Percentiles rank a stretch among this genome's conserved stretches.
phyloP scores from a whole-genome alignment of 164 flowering plant species.

The Akebia trifoliata region DNA sequence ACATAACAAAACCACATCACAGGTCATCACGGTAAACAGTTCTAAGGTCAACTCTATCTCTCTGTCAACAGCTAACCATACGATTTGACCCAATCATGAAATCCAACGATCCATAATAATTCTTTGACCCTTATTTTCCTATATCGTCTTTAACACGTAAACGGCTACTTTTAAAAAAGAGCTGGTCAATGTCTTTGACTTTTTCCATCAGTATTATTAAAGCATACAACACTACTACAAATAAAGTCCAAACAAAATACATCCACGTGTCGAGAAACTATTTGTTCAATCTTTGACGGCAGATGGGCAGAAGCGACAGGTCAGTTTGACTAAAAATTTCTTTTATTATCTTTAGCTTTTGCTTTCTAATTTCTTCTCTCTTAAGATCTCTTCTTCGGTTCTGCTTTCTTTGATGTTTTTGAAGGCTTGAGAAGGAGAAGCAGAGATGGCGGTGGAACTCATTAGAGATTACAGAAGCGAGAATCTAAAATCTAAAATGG shows the following conservation, averaged over 20 bases:
- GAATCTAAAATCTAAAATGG: slow-evolving; percentile 21
- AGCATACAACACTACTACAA: neutral
- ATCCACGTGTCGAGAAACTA: slow-evolving; percentile 3
- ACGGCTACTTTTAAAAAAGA: too few relatives aligned
- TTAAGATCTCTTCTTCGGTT: slow-evolving; percentile 1
- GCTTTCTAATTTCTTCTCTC: slow-evolving; percentile 1
- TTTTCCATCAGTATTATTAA: slow-evolving; percentile 2
- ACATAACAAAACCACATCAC: neutral
- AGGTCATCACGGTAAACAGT: too few relatives aligned
- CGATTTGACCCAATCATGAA: too few relatives aligned
- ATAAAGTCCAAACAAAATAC: neutral
- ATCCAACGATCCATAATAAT: too few relatives aligned
- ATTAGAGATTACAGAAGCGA: slow-evolving; percentile 35
- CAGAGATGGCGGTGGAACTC: slow-evolving; percentile 71
- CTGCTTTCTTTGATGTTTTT: slow-evolving; percentile 2
- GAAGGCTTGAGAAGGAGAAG: neutral
- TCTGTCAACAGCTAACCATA: too few relatives aligned
- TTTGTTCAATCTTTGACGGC: slow-evolving; percentile 12
- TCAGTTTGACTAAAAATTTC: slow-evolving; percentile 23
- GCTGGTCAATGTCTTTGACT: slow-evolving; percentile 13
- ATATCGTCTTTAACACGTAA: too few relatives aligned
- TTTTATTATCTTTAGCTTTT: slow-evolving; percentile 5
- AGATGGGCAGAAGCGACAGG: slow-evolving; percentile 14
- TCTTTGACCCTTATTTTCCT: too few relatives aligned
- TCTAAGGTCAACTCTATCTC: neutral